Evolutionary conservation across 192 early-diverging fungal genomes (phyloP).

Genomic region (Coemansia sp.): DNA sequence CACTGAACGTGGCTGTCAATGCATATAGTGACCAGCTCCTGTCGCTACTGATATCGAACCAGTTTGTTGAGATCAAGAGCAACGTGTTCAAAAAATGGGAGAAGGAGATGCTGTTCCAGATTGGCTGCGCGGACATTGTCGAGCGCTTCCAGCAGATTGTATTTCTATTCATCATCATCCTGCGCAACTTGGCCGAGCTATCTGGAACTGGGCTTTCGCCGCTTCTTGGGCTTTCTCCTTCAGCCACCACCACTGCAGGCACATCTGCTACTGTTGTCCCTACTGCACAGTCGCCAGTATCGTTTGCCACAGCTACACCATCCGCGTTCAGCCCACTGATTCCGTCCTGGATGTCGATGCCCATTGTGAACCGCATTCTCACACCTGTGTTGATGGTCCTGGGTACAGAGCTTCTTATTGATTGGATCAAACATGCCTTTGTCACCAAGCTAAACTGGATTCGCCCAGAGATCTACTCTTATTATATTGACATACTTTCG

Average conservation of each 20-base stretch:
- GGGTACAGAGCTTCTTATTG: conserved; percentile 86
- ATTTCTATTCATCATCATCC: conserved; percentile 86
- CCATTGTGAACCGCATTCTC: conserved; percentile 62
- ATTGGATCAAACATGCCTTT: conserved; percentile 99
- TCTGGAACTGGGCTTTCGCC: conserved; percentile 58
- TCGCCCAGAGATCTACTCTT: conserved; percentile 79
- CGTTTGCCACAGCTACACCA: conserved; percentile 42
- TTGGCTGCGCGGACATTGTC: conserved; percentile 92
- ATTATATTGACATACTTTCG: conserved; percentile 85
- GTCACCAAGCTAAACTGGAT: conserved; percentile 97
- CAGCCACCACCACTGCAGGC: conserved; percentile 5
- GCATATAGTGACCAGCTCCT: conserved; percentile 92
- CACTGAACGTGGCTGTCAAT: conserved; percentile 95
- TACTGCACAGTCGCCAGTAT: conserved; percentile 38
- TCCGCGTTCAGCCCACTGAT: conserved; percentile 63
- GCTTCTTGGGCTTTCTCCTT: conserved; percentile 20
- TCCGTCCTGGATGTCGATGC: conserved; percentile 63
- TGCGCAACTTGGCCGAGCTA: conserved; percentile 89
- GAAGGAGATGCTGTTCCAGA: conserved; percentile 93
- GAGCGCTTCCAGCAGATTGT: conserved; percentile 91
- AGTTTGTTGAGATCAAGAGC: conserved; percentile 98
- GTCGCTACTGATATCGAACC: conserved; percentile 91
- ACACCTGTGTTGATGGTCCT: conserved; percentile 85
- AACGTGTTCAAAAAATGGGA: conserved; percentile 97
- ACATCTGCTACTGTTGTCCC: conserved; percentile 11